Percentiles rank a stretch among this genome's conserved stretches.
Conservation (phyloP, 1,284 basidiomycete genomes). For the Cystobasidiaceae sp. region DNA sequence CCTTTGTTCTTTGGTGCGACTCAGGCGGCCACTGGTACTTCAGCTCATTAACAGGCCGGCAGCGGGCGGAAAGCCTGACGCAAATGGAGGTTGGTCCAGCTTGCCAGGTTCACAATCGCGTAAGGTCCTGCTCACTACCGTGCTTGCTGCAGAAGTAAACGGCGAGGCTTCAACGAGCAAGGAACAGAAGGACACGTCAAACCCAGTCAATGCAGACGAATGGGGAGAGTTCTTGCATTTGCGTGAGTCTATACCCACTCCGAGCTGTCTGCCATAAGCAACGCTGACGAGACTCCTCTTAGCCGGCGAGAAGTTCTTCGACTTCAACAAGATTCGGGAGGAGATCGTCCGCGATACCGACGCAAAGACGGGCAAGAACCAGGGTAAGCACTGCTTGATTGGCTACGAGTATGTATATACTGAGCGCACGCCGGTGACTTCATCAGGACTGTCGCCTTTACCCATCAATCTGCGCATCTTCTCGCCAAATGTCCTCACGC, state of each 20-base stretch:
- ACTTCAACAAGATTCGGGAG: constrained; percentile 92
- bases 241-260: constrained; percentile 6
- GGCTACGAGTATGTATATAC: too few relatives aligned
- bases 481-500: constrained; percentile 91
- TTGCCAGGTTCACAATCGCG: too few relatives aligned
- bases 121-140: too few relatives aligned
- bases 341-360: constrained; percentile 97
- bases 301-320: constrained; percentile 89
- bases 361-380: constrained; percentile 95
- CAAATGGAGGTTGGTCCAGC: constrained; percentile 28
- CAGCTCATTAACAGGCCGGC: constrained; percentile 82
- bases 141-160: constrained; percentile 2
- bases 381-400: too few relatives aligned
- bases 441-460: constrained; percentile 86
- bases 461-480: constrained; percentile 96
- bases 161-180: constrained; percentile 30
- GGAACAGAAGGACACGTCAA: constrained; percentile 47
- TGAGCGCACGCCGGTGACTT: too few relatives aligned
- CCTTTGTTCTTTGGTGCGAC: not conserved
- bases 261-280: not conserved
- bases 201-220: constrained; percentile 76
- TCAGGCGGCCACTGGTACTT: constrained; percentile 55
- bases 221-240: constrained; percentile 95
- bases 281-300: constrained; percentile 50
- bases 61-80: constrained; percentile 32